phyloP scores from a whole-genome alignment of 2,329 filamentous ascomycete genomes.

The Colletotrichum sp. region DNA sequence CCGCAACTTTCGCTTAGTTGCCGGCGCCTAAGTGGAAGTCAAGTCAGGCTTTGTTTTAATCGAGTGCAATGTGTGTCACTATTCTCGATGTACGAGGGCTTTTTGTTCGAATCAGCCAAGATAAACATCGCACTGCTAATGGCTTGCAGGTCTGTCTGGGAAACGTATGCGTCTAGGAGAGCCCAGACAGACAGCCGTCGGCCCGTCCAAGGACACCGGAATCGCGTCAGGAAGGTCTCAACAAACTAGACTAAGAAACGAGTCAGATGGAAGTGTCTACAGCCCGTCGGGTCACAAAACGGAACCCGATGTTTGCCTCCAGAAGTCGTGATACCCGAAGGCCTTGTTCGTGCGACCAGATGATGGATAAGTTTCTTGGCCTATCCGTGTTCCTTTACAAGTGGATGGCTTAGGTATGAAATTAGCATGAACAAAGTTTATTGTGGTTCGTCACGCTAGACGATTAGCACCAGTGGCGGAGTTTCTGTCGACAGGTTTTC shows the following conservation, averaged over 20 bases:
- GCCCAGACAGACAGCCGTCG: not conserved
- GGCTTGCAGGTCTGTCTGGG: not conserved
- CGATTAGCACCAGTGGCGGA: not conserved
- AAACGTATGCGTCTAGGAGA: not conserved
- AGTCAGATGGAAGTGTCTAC: not conserved
- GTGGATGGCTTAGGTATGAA: not conserved
- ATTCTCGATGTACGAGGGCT: not conserved
- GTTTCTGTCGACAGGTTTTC: not conserved
- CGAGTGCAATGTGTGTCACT: not conserved
- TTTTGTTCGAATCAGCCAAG: not conserved
- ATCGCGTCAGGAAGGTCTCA: not conserved
- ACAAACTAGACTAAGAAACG: not conserved
- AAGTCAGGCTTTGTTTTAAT: not conserved
- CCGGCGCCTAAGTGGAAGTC: not conserved
- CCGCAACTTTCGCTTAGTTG: not conserved
- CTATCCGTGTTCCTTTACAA: not conserved
- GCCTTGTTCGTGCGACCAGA: not conserved
- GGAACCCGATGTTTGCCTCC: not conserved
- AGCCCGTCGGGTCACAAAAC: not conserved
- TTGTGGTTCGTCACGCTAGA: not conserved
- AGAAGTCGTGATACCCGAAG: not conserved
- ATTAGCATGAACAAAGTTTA: not conserved
- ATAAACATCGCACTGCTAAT: not conserved
- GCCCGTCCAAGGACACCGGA: not conserved
- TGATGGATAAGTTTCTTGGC: not conserved